phyloP scores from a whole-genome alignment of 2,329 filamentous ascomycete species.

The Beauveria medogensis region DNA sequence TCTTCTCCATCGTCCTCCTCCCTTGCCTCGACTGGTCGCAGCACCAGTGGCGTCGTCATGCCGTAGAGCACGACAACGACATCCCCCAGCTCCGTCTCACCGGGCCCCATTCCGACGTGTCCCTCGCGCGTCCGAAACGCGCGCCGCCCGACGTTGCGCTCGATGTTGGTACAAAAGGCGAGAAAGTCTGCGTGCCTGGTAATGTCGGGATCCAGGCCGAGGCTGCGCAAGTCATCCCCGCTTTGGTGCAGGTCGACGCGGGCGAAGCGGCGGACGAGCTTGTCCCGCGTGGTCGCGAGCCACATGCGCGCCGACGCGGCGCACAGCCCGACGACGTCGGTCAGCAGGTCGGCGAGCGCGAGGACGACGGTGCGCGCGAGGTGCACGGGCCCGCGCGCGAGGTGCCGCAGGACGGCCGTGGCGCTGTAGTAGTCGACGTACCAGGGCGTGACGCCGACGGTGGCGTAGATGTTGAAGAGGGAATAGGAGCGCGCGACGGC shows the following conservation, averaged over 20 bases:
- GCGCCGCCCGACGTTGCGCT: slow-evolving; percentile 15
- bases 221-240: neutral
- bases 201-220: neutral
- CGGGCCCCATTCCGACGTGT: slow-evolving; percentile 22
- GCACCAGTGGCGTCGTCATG: slow-evolving; percentile 20
- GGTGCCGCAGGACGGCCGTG: slow-evolving; percentile 13
- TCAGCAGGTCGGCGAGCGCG: slow-evolving; percentile 12
- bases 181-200: neutral
- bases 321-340: slow-evolving; percentile 13
- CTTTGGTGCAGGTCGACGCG: neutral
- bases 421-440: slow-evolving; percentile 17
- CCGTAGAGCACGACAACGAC: slow-evolving; percentile 22
- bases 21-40: slow-evolving; percentile 13
- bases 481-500: slow-evolving; percentile 12
- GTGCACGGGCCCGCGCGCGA: slow-evolving; percentile 15
- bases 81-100: slow-evolving; percentile 18
- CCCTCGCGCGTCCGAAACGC: slow-evolving; percentile 23
- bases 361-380: slow-evolving; percentile 3
- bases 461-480: slow-evolving; percentile 16
- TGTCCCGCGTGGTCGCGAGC: neutral
- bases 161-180: slow-evolving; percentile 13
- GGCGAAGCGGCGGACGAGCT: too few relatives aligned
- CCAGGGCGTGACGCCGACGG: slow-evolving; percentile 18
- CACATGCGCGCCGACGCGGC: slow-evolving; percentile 9
- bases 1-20: neutral